Base-by-base conservation (phyloP, 805 yeast genomes). In the Sugiyamaella americana region DNA sequence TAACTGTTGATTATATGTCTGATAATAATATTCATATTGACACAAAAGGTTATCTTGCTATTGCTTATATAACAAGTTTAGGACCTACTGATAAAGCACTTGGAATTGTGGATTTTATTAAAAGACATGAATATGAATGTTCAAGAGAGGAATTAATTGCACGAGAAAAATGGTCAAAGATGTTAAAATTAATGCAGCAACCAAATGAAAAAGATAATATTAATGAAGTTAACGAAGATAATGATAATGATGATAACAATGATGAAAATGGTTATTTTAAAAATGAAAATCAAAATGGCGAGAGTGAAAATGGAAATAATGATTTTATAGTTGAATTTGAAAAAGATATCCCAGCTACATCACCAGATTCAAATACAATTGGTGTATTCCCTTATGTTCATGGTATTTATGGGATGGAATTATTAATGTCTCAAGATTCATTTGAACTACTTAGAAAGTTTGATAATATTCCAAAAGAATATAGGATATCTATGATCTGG, bases 31-130 rank as follows among this genome's bases (percentile, higher is more conserved):
- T 51, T 2, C 36, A 36, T 2, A 8, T 63, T 5, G 65, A 62
- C 43, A 45, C 58, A 2, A 62, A 63, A 46, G 67, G 67, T 4
- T 48, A 56, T 17, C 46, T 60, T 17, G 59, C 60, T 6, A 40
- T 63, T 32, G 61, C 65, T 3, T 60, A 58, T 39, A 34, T 41
- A 2, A 37, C 52, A 6, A 36, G 41, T n/a, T 38, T 35, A 16
- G 21, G 40, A 3, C 36, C 53, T 13, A 54, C 47, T 1, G 53
- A 40, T 3, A 30, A 45, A 26, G 46, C 54, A 5, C 19, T 39
- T 6, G 29, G 37, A 10, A 38, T 55, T 37, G 26, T 53, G 21
- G 45, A 49, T 13, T n/a, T 48, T 17, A 47, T 56, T 8, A 48
- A 47, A 22, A 13, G 24, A 3, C 58, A 54, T 40, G 50, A 48